A percentile compares a stretch with the other conserved stretches of the same genome.
Evolutionary conservation across 805 yeast species (phyloP).

Genomic region (Metschnikowia peoriensis): DNA sequence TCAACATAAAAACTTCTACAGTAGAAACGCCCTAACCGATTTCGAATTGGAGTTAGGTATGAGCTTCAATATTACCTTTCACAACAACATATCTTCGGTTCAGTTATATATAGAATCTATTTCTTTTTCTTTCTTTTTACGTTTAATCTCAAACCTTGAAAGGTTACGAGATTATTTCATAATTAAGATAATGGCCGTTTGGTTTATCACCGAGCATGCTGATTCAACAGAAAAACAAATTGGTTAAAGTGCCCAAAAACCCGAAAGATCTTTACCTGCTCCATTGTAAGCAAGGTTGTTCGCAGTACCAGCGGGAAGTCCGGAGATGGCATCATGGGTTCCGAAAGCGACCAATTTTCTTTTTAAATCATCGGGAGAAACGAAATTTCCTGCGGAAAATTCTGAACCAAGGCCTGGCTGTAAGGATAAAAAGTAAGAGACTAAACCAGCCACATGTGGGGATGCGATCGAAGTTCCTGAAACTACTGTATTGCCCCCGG

Average conservation of each 20-base stretch:
- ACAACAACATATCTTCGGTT: too few relatives aligned
- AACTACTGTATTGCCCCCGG: constrained; percentile 19
- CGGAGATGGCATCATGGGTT: constrained; percentile 45
- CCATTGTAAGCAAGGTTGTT: constrained; percentile 49
- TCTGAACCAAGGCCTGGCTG: constrained; percentile 18
- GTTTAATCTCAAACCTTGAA: too few relatives aligned
- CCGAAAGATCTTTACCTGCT: constrained; percentile 14
- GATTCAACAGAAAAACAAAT: too few relatives aligned
- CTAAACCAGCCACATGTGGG: constrained; percentile 68
- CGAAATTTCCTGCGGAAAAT: constrained; percentile 41
- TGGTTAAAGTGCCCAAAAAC: constrained; percentile 12
- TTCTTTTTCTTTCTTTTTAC: too few relatives aligned
- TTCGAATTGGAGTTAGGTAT: too few relatives aligned
- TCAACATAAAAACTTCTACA: too few relatives aligned
- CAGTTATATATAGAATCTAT: too few relatives aligned
- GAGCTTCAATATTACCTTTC: too few relatives aligned
- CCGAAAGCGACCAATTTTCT: constrained; percentile 42
- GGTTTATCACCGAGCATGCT: too few relatives aligned
- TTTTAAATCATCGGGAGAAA: constrained; percentile 41
- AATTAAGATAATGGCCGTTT: too few relatives aligned
- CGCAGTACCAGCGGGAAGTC: constrained; percentile 54
- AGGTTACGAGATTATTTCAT: too few relatives aligned
- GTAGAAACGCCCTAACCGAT: too few relatives aligned
- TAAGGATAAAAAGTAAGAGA: constrained; percentile 46
- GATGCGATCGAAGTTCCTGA: constrained; percentile 84